phyloP scores from a whole-genome alignment of 169 alveolate species.

The Cryptosporidium muris region DNA sequence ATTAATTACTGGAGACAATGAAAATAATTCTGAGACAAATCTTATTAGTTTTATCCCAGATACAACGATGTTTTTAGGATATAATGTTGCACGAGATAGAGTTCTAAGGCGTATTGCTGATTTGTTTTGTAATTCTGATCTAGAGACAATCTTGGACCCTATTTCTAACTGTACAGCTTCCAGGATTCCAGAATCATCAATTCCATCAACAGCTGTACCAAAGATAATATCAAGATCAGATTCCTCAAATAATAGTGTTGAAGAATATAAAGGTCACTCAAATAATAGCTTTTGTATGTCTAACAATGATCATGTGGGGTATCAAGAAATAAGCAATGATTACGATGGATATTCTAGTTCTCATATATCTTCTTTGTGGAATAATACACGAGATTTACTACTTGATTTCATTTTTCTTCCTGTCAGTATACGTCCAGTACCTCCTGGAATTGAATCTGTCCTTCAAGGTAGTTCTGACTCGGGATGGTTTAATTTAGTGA shows the following conservation, averaged over 20 bases:
- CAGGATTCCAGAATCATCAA: neutral
- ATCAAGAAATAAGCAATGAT: neutral
- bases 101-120: conserved; percentile 51
- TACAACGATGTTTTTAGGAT: conserved; percentile 62
- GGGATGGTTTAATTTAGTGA: conserved; percentile 19
- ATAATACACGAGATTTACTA: conserved; percentile 43
- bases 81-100: conserved; percentile 47
- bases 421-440: conserved; percentile 61
- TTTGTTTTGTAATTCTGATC: conserved; percentile 32
- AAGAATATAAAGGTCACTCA: neutral
- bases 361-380: conserved; percentile 30
- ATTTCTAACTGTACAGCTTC: neutral
- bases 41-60: conserved; percentile 5
- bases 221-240: no score
- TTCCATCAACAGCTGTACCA: no score
- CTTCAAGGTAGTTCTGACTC: conserved; percentile 45
- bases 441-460: conserved; percentile 68
- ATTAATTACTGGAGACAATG: neutral
- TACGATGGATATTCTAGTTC: conserved; percentile 4
- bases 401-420: conserved; percentile 52
- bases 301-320: neutral
- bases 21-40: neutral
- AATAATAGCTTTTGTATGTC: neutral
- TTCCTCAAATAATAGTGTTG: neutral
- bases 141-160: conserved; percentile 2